phyloP scores from a whole-genome alignment of 1,284 basidiomycete genomes.

The Cryptococcus wingfieldii region DNA sequence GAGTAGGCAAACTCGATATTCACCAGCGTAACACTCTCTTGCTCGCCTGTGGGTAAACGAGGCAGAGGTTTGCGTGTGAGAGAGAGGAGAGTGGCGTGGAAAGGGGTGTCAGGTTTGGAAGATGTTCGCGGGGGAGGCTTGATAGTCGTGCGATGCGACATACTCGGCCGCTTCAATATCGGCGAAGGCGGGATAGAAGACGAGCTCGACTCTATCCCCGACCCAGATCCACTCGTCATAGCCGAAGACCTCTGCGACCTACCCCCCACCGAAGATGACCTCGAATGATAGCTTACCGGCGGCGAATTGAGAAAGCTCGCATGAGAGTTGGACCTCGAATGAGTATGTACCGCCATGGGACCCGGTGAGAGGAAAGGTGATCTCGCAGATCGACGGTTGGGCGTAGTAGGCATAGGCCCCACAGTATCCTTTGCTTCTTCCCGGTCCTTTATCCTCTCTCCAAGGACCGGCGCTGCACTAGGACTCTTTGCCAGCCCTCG shows the following conservation, averaged over 20 bases:
- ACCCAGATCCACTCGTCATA: neutral
- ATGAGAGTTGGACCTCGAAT: neutral
- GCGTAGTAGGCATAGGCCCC: neutral
- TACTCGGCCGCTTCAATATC: constrained; percentile 1
- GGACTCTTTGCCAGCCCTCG: neutral
- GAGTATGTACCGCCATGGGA: neutral
- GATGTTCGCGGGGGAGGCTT: neutral
- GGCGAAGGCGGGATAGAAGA: neutral
- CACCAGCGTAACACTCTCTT: constrained; percentile 13
- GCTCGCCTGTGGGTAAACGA: neutral
- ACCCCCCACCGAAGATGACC: neutral
- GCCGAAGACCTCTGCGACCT: neutral
- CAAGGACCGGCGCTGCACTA: neutral
- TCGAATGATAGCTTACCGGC: neutral
- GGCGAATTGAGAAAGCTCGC: neutral
- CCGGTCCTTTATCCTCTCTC: neutral
- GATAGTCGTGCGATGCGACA: constrained; percentile 4
- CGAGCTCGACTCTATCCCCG: neutral
- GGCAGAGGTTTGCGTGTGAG: neutral
- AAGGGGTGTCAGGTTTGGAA: neutral
- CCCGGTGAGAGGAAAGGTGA: neutral
- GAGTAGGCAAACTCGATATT: constrained; percentile 29
- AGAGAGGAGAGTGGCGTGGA: constrained; percentile 9
- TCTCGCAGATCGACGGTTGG: neutral
- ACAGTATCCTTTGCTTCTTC: neutral